phyloP scores from a whole-genome alignment of 2,329 filamentous ascomycete species.

The Fonsecaea pedrosoi region DNA sequence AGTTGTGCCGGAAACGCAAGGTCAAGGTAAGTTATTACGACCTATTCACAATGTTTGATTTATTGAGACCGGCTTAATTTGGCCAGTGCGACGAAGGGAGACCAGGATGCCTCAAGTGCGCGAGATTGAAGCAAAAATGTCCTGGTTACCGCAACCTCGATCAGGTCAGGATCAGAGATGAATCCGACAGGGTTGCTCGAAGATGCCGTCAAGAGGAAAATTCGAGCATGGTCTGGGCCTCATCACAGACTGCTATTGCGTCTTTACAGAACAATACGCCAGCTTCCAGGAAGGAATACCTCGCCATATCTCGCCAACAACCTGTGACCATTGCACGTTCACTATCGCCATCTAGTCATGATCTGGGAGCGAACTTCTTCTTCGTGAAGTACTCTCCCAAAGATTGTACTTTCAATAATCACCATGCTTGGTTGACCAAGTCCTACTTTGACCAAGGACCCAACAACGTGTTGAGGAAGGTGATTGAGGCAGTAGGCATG shows the following conservation, averaged over 20 bases:
- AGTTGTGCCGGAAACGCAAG: constrained; percentile 22
- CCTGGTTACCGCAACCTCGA: constrained; percentile 22
- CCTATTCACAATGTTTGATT: not conserved
- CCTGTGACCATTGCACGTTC: not conserved
- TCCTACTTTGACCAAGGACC: constrained; percentile 11
- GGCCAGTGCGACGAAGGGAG: constrained; percentile 18
- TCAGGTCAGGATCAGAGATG: constrained; percentile 18
- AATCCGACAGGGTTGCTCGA: constrained; percentile 11
- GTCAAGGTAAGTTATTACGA: constrained; percentile 12
- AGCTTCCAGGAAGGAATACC: not conserved
- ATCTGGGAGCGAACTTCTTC: constrained; percentile 26
- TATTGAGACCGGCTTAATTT: not conserved
- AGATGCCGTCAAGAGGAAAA: not conserved
- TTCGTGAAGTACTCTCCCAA: constrained; percentile 20
- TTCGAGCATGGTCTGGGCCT: not conserved
- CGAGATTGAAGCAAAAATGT: constrained; percentile 16
- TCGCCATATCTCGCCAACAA: not conserved
- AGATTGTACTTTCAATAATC: constrained; percentile 18
- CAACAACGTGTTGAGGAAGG: constrained; percentile 10
- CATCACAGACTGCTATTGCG: not conserved
- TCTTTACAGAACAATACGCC: not conserved
- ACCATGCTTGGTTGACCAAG: constrained; percentile 20
- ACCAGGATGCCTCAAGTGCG: constrained; percentile 20
- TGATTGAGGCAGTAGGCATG: constrained; percentile 21
- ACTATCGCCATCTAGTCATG: not conserved